Percentiles rank a stretch among this genome's conserved stretches.
These are phyloP conservation scores for Inonotus hispidus DNA, from an alignment of 1,284 basidiomycete genomes.

Conservation along the genomic window DNA sequence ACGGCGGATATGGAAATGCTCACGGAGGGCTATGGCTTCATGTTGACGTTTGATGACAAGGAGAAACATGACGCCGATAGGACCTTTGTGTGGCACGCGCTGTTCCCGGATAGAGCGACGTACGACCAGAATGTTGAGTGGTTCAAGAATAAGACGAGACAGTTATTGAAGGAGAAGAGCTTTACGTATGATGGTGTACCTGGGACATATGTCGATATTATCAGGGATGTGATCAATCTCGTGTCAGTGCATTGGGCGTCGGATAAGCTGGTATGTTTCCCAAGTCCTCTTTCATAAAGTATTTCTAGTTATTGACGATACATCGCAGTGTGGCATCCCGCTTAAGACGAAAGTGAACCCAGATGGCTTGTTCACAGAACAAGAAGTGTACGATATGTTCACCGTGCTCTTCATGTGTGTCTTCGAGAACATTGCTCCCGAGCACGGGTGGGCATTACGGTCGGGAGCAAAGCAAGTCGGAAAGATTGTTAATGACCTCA, in stretches of 20 bases:
- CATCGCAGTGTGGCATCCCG: conserved; percentile 27
- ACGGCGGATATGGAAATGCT: conserved; percentile 21
- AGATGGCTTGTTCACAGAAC: conserved; percentile 28
- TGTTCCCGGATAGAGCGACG: conserved; percentile 18
- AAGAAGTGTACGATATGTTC: conserved; percentile 29
- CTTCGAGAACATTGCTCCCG: conserved; percentile 15
- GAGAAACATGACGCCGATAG: conserved; percentile 27
- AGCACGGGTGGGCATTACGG: conserved; percentile 19
- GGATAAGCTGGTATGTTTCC: conserved; percentile 22
- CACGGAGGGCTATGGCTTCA: conserved; percentile 29
- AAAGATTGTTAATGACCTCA: conserved; percentile 18
- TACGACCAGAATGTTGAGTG: conserved; percentile 13
- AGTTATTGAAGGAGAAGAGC: conserved; percentile 21
- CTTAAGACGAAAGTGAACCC: conserved; percentile 32
- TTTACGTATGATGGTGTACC: conserved; percentile 20
- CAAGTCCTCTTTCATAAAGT: not conserved
- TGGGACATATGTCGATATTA: conserved; percentile 28
- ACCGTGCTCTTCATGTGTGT: conserved; percentile 25
- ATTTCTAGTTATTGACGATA: not conserved
- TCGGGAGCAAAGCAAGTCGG: conserved; percentile 10
- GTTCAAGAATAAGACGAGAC: conserved; percentile 19
- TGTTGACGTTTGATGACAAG: conserved; percentile 29
- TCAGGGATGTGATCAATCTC: conserved; percentile 31
- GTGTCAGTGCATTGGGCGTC: conserved; percentile 27
- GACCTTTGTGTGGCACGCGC: conserved; percentile 18